Conservation (phyloP, 306 rosid species). For the Vigna unguiculata region DNA sequence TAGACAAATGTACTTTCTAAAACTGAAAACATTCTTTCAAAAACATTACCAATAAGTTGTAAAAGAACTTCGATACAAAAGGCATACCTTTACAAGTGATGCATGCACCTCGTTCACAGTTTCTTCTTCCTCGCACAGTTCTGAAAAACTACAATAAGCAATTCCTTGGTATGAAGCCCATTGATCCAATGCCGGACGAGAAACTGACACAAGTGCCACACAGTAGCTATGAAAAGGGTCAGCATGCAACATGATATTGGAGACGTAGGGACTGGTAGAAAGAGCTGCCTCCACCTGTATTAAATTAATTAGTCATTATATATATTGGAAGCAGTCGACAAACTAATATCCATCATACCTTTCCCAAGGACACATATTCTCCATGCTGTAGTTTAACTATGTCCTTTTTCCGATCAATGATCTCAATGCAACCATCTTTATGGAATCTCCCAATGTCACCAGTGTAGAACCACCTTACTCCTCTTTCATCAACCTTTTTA, state of each 20-base stretch:
- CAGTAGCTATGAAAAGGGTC: constrained; percentile 88
- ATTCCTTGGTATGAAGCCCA: constrained; percentile 88
- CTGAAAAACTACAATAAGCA: constrained; percentile 61
- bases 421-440: constrained; percentile 92
- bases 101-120: constrained; percentile 68
- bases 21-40: constrained; percentile 20
- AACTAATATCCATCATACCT: constrained; percentile 60
- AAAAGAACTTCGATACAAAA: constrained; percentile 30
- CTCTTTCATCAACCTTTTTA: constrained; percentile 83
- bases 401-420: constrained; percentile 95
- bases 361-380: constrained; percentile 96
- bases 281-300: constrained; percentile 93
- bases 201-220: constrained; percentile 88
- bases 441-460: constrained; percentile 93
- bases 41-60: constrained; percentile 16
- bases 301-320: constrained; percentile 41
- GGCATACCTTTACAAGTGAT: constrained; percentile 75
- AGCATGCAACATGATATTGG: constrained; percentile 87
- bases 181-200: constrained; percentile 66
- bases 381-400: constrained; percentile 98
- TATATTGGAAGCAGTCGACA: constrained; percentile 30
- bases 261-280: constrained; percentile 72
- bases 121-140: constrained; percentile 76
- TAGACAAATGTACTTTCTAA: constrained; percentile 21
- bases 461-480: constrained; percentile 93